Evolutionary conservation across 306 rosid species (phyloP).

Genomic region (Castanea sativa): DNA sequence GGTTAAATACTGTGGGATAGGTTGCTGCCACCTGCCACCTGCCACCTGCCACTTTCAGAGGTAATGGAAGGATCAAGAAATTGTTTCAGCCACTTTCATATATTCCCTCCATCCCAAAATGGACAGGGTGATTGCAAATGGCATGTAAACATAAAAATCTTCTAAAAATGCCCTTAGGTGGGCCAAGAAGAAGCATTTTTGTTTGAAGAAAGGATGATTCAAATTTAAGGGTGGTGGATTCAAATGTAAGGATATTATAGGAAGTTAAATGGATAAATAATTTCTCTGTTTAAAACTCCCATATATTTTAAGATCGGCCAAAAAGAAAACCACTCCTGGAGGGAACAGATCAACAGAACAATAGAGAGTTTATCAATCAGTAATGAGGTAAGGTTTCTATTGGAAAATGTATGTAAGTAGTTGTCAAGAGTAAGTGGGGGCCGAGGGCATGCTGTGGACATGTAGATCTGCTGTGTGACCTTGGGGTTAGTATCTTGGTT

Average conservation of each 20-base stretch:
- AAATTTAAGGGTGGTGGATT: no score
- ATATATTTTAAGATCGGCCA: no score
- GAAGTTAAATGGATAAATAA: no score
- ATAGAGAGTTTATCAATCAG: not conserved
- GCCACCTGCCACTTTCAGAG: not conserved
- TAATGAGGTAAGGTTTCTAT: not conserved
- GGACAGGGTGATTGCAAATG: no score
- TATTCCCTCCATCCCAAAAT: no score
- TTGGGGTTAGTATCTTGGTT: not conserved
- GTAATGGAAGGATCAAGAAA: not conserved
- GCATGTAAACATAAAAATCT: no score
- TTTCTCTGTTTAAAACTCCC: no score
- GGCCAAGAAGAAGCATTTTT: no score
- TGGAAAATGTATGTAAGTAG: not conserved
- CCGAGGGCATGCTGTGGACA: not conserved
- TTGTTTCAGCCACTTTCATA: not conserved
- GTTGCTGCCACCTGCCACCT: not conserved
- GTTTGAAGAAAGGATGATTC: no score
- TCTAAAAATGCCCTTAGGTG: no score
- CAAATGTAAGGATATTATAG: no score
- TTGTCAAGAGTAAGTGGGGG: not conserved
- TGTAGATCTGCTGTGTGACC: not conserved
- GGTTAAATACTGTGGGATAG: not conserved
- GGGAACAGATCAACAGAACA: not conserved
- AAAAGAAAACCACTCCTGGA: not conserved